Evolutionary conservation across 139 green algal species (phyloP), one percentile per base, ranked within the genome.

Genomic region (Chlamydomonas sp.): DNA sequence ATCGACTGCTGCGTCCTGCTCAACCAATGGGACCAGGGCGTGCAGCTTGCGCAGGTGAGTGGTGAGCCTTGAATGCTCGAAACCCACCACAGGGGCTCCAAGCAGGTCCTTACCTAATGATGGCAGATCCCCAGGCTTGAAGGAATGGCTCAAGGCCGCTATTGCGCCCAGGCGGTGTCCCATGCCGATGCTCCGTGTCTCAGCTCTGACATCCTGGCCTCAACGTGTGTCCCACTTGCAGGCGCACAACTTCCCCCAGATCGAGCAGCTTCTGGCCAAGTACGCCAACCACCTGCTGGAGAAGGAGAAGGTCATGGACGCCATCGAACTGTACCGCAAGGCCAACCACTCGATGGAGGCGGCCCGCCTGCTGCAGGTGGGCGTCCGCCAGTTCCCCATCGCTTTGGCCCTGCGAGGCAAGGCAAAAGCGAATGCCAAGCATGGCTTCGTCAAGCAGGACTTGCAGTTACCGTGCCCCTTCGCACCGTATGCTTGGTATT

Each of bases 1-100:
- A 91, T 98, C 12, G 95, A 98, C 78, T 96, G 92, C 89, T 98
- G 94, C 87, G 89, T 97, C 63, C 83, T 94, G 82, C 91, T 97
- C n/a, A 97, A 97, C 91, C 93, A 98, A 79, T 98, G 96, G 96
- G 94, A 96, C 85, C 92, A 96, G 82, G 95, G 88, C 0, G 92
- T 97, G 63, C 77, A 85, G 58, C 88, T 98, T 59, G 95, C 96
- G 5, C 90, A 95, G 89, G 79, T 84, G 79, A 1, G 77, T 16
- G 77, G 59, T 8, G 63, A 18, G 77, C 31, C 31, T 49, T 0
- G 31, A 49, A 49, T 49, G 31, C 31, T 49, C 31, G 31, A 49
- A 49, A 49, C 31, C 31, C 31, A 49, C 31, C 31, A 49, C 31
- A 49, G 31, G 31, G 31, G 31, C 31, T 49, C 31, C 31, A 49